Percentiles rank a stretch among this genome's conserved stretches.
These are phyloP conservation scores for Backusella psychrophila DNA, from an alignment of 192 early-diverging fungal species.

Conservation along the genomic window DNA sequence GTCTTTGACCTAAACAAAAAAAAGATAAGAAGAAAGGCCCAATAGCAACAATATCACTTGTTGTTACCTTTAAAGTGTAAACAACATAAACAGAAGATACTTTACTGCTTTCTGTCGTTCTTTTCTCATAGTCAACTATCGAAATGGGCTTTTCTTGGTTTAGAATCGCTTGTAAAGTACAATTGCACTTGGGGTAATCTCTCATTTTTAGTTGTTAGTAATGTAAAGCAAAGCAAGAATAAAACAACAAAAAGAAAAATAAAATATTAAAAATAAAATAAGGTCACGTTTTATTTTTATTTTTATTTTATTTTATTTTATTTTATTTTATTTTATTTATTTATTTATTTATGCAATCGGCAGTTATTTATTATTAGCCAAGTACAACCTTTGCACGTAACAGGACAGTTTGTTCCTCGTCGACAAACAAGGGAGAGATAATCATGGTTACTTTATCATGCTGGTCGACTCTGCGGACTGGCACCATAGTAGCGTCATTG, in stretches of 20 bases:
- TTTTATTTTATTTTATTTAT: background rate
- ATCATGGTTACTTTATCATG: conserved; percentile 22
- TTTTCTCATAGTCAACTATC: background rate
- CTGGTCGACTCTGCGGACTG: conserved; percentile 2
- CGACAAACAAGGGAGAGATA: conserved; percentile 34
- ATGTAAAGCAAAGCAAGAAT: background rate
- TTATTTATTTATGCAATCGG: conserved; percentile 10
- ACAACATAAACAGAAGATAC: background rate
- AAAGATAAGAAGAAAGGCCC: background rate
- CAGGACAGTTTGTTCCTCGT: conserved; percentile 33
- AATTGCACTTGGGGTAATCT: background rate
- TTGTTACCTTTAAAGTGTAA: background rate
- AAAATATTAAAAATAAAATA: background rate
- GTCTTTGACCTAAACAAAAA: background rate
- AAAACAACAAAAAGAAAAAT: background rate
- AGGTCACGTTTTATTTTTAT: background rate
- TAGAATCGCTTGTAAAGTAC: background rate
- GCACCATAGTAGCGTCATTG: conserved; percentile 28
- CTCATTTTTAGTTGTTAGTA: background rate
- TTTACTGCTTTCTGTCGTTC: background rate
- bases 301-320: background rate
- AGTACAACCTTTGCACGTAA: conserved; percentile 30
- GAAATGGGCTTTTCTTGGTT: background rate
- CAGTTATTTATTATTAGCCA: conserved; percentile 7
- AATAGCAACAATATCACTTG: background rate